These are phyloP conservation scores for Phallus indusiatus DNA, from an alignment of 768 basidiomycete species.

Conservation along the genomic window DNA sequence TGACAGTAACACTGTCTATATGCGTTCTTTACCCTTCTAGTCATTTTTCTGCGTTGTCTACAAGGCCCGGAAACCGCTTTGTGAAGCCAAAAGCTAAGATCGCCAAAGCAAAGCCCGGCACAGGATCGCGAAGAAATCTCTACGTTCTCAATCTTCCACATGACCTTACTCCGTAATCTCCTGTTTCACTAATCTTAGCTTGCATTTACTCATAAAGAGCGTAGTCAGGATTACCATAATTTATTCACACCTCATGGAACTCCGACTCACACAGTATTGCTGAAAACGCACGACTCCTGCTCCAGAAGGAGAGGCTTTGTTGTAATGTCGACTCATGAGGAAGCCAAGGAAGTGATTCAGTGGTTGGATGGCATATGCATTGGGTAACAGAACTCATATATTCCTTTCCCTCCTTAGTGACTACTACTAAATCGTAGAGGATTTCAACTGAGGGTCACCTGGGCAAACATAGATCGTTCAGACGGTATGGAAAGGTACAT, in stretches of 20 bases:
- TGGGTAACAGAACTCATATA: conserved; percentile 35
- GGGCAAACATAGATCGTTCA: conserved; percentile 10
- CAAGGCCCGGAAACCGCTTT: neutral
- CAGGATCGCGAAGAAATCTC: conserved; percentile 60
- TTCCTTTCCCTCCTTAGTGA: neutral
- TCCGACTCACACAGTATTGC: conserved; percentile 68
- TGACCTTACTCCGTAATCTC: conserved; percentile 60
- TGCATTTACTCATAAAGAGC: conserved; percentile 18
- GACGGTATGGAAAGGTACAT: neutral
- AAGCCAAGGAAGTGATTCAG: conserved; percentile 62
- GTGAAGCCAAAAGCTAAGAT: conserved; percentile 2
- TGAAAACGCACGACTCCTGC: conserved; percentile 77
- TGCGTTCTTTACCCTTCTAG: conserved; percentile 19
- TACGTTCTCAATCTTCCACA: conserved; percentile 82
- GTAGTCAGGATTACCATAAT: conserved; percentile 49
- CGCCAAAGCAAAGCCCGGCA: conserved; percentile 21
- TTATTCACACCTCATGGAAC: conserved; percentile 53
- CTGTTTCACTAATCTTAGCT: neutral
- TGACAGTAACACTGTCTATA: conserved; percentile 7
- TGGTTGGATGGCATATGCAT: conserved; percentile 58
- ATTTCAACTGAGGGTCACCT: conserved; percentile 6
- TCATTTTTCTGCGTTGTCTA: conserved; percentile 25
- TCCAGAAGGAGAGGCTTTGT: conserved; percentile 78
- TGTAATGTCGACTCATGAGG: conserved; percentile 67
- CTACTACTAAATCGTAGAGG: neutral